Evolutionary conservation across 805 yeast genomes (phyloP), one percentile per base, ranked within the genome.

Genomic region (Deakozyma indianensis): DNA sequence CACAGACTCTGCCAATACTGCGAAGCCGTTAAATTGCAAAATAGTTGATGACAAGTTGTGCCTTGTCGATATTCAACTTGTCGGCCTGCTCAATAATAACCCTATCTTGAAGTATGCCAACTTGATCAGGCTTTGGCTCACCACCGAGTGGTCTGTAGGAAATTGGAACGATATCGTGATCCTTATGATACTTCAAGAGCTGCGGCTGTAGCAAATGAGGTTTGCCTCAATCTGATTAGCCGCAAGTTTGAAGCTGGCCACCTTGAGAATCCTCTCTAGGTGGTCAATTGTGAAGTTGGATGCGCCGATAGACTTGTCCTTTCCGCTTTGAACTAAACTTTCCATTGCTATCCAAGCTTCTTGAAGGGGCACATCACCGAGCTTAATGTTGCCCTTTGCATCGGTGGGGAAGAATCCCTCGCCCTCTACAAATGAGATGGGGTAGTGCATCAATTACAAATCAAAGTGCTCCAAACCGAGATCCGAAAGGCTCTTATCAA

Each of bases 171-270:
- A 80, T 78, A 49, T 69, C 74, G 50, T 81, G 67, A 27, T 62
- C 57, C 46, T 68, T 63, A 60, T 77, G 70, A 61, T 57, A 80
- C 25, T 73, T 69, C 41, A 71, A 55, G 51, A 83, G 66, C 51
- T 77, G 77, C 4, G 61, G 65, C 60, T 83, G 88, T 41, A 83
- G 83, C 47, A 80, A 67, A 50, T 71, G 70, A 42, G 88, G 86
- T 61, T 84, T 29, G 77, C 63, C 66, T 85, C 94, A 48, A 83
- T 70, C 67, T 85, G 94, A 63, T 80, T 77, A 35, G 70, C 75
- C 9, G 75, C 86, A 4, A 94, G 95, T 24, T 68, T 70, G 43
- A 74, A 48, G 51, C 48, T 53, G 42, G 61, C 56, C 38, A 32
- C 38, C n/a, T 47, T 49, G 44, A 81, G 66, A 47, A 83, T 63